Base-by-base conservation (phyloP, 306 rosid genomes). In the Vicia villosa region DNA sequence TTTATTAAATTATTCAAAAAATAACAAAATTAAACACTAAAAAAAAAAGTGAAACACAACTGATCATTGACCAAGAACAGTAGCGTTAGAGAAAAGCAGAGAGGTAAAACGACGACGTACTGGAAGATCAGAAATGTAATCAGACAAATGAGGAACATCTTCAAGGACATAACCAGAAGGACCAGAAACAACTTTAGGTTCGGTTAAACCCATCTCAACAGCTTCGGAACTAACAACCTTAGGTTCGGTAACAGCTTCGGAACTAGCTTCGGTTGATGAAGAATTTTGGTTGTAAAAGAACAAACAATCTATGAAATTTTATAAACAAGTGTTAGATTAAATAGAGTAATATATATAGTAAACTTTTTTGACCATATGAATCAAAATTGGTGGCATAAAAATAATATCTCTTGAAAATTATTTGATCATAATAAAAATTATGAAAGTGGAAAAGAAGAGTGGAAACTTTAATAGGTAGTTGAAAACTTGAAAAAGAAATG, bases 131-230 rank as follows among this genome's bases (percentile, higher is more conserved):
- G 89, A 89, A 62, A 88, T 55, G 70, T 80, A 88, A 83, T 91
- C 97, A 4, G 86, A 52, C 14, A 91, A 85, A 76, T 88, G 97
- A 8, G 97, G 97, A 77, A 91, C 96, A 65, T 91, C 97, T 42
- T 91, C 86, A 13, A 91, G 97, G 9, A 91, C 66, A 69, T 91
- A 91, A 72, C 97, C 93, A 5, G 78, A 72, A 2, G 83, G 10
- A 11, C 96, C 97, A n/a, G 51, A 59, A 17, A 79, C 70, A 11
- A 84, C 19, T 77, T 88, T 88, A 5, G 66, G 61, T 21, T 82
- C 66, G 16, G 19, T 5, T 47, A 84, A 63, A 15, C 54, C 83
- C 90, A 89, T 86, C 17, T 5, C 24, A 36, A 38, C 51, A 63
- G 64, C 42, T 73, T 73, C 38, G 26, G 66, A 65, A 65, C 21